phyloP scores from a whole-genome alignment of 495 filamentous ascomycete genomes.

The Neurospora sp. region DNA sequence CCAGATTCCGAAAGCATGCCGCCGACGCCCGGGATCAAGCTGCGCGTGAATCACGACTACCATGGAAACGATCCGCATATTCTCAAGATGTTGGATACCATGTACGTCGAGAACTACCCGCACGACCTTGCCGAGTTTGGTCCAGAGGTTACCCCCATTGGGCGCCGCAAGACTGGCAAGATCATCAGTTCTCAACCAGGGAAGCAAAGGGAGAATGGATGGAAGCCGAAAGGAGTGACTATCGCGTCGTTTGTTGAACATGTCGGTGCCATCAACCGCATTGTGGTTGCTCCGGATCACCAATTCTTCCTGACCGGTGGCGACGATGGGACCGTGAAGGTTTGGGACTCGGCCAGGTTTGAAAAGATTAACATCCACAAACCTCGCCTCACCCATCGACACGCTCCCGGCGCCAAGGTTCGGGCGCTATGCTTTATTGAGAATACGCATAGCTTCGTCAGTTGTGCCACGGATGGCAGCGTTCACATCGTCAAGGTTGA shows the following conservation, averaged over 20 bases:
- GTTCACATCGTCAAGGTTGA: constrained; percentile 85
- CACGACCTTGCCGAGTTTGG: constrained; percentile 70
- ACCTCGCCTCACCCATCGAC: constrained; percentile 77
- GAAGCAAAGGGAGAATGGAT: constrained; percentile 40
- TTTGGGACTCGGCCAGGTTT: constrained; percentile 86
- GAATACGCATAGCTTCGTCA: constrained; percentile 86
- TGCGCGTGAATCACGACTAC: constrained; percentile 57
- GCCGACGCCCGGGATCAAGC: constrained; percentile 20
- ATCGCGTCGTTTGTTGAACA: constrained; percentile 88
- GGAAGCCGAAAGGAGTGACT: constrained; percentile 76
- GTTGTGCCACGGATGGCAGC: constrained; percentile 80
- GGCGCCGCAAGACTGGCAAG: constrained; percentile 50
- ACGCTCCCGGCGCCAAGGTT: constrained; percentile 58
- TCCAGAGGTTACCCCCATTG: constrained; percentile 64
- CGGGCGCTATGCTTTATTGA: constrained; percentile 82
- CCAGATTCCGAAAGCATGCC: constrained; percentile 20
- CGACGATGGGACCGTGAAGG: constrained; percentile 82
- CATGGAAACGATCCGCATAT: constrained; percentile 82
- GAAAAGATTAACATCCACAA: constrained; percentile 83
- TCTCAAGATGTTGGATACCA: constrained; percentile 71
- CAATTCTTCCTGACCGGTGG: constrained; percentile 89
- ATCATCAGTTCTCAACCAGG: constrained; percentile 27
- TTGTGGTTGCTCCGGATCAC: constrained; percentile 82
- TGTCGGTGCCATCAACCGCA: constrained; percentile 66
- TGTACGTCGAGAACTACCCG: constrained; percentile 86